These are phyloP conservation scores for Cryptococcus amylolentus DNA, from an alignment of 1,284 basidiomycete genomes.

Conservation along the genomic window DNA sequence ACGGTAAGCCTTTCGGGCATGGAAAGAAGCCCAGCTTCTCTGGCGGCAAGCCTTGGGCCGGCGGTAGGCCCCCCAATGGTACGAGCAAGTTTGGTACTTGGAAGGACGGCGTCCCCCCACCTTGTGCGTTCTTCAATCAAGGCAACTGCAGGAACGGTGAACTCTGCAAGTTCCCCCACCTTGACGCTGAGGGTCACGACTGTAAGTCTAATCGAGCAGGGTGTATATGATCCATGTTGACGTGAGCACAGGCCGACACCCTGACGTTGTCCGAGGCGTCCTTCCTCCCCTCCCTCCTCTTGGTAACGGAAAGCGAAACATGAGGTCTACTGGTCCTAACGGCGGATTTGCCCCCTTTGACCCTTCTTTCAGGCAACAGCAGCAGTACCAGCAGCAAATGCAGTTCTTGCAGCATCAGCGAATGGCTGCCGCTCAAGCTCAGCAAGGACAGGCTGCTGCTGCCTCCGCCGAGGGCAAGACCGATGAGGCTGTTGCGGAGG, in stretches of 20 bases:
- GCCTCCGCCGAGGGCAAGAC: constrained; percentile 1
- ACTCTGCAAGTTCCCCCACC: constrained; percentile 50
- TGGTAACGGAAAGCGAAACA: constrained; percentile 16
- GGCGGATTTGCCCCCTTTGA: constrained; percentile 14
- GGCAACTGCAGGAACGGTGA: constrained; percentile 49
- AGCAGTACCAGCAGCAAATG: constrained; percentile 18
- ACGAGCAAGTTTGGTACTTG: constrained; percentile 35
- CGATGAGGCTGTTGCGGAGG: neutral
- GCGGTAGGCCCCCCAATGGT: constrained; percentile 8
- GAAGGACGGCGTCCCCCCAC: constrained; percentile 49
- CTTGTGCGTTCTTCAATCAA: constrained; percentile 48
- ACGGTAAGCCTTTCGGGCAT: constrained; percentile 28
- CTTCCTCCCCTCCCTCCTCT: constrained; percentile 39
- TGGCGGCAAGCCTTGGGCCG: constrained; percentile 32
- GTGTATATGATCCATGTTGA: neutral
- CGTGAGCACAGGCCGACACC: constrained; percentile 34
- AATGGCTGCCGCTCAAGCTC: constrained; percentile 22
- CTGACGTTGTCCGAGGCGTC: constrained; percentile 45
- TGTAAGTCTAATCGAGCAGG: constrained; percentile 17
- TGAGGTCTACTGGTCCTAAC: constrained; percentile 22
- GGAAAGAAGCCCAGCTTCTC: constrained; percentile 48
- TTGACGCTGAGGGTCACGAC: constrained; percentile 46
- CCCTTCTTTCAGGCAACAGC: constrained; percentile 30
- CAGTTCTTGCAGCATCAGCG: constrained; percentile 26
- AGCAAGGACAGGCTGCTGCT: constrained; percentile 9